These are phyloP conservation scores for Lycium ferocissimum DNA, from an alignment of 257 asterid species.

Conservation along the genomic window DNA sequence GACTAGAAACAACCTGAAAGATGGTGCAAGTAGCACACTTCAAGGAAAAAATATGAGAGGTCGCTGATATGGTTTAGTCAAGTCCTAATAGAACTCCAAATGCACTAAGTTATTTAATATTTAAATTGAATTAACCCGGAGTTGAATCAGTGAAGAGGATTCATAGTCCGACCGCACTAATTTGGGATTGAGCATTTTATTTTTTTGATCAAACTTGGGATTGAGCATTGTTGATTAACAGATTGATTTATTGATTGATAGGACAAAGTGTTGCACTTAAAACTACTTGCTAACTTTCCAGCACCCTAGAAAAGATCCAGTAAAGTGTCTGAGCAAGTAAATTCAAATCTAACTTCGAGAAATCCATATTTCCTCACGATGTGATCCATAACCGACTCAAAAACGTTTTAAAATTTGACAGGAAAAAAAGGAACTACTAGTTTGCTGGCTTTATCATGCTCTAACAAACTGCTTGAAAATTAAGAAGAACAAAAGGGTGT, in stretches of 20 bases:
- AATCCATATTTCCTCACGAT: neutral
- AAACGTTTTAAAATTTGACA: too few relatives aligned
- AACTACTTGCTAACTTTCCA: neutral
- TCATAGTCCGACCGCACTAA: neutral
- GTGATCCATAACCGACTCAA: neutral
- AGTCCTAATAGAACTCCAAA: neutral
- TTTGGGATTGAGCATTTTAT: neutral
- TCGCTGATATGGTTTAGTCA: neutral
- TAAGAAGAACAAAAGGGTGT: neutral
- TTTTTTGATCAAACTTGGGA: neutral
- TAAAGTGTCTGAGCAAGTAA: neutral
- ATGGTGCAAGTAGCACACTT: neutral
- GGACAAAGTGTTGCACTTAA: neutral
- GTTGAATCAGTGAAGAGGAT: neutral
- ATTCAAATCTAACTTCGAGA: neutral
- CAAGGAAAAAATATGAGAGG: neutral
- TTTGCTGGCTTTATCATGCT: neutral
- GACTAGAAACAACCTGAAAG: neutral
- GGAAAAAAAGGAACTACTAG: neutral
- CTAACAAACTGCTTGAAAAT: neutral
- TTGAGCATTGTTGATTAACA: neutral
- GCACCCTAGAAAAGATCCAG: neutral
- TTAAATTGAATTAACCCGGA: neutral
- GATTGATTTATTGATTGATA: conserved; percentile 5
- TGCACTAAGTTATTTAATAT: neutral